phyloP scores from a whole-genome alignment of 306 rosid genomes.

The Rosa chinensis region DNA sequence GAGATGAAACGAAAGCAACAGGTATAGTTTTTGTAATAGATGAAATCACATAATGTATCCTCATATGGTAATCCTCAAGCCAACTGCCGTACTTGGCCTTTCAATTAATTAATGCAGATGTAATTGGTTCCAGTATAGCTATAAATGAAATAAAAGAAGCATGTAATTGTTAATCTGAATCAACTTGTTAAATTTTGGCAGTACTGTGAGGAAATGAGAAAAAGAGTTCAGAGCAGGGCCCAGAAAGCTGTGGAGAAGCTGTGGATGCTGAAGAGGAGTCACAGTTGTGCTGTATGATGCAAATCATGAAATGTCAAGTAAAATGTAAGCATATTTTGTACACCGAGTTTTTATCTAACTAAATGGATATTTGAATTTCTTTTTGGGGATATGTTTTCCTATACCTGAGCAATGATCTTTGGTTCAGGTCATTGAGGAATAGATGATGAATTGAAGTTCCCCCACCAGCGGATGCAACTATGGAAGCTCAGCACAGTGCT shows the following conservation, averaged over 20 bases:
- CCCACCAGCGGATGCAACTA: not conserved
- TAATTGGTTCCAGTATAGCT: not conserved
- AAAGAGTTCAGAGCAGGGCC: slow-evolving; percentile 50
- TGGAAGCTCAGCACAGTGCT: not conserved
- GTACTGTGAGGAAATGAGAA: slow-evolving; percentile 59
- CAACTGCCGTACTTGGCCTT: not conserved
- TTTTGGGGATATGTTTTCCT: not conserved
- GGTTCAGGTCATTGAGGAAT: not conserved
- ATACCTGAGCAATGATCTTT: not conserved
- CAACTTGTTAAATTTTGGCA: slow-evolving; percentile 17
- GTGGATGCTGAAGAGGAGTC: slow-evolving; percentile 55
- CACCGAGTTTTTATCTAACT: not conserved
- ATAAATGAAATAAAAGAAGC: not conserved
- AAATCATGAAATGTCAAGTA: not conserved
- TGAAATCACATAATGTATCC: not conserved
- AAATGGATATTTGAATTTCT: not conserved
- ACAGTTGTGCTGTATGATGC: slow-evolving; percentile 56
- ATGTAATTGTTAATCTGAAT: not conserved
- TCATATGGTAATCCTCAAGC: not conserved
- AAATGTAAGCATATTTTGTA: not conserved
- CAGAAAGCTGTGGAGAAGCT: slow-evolving; percentile 59
- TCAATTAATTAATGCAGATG: not conserved
- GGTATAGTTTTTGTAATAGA: slow-evolving; percentile 33
- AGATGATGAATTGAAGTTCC: not conserved
- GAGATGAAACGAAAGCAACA: slow-evolving; percentile 74